Conservation (phyloP, 768 basidiomycete species). For the Phaeotremella skinneri region DNA sequence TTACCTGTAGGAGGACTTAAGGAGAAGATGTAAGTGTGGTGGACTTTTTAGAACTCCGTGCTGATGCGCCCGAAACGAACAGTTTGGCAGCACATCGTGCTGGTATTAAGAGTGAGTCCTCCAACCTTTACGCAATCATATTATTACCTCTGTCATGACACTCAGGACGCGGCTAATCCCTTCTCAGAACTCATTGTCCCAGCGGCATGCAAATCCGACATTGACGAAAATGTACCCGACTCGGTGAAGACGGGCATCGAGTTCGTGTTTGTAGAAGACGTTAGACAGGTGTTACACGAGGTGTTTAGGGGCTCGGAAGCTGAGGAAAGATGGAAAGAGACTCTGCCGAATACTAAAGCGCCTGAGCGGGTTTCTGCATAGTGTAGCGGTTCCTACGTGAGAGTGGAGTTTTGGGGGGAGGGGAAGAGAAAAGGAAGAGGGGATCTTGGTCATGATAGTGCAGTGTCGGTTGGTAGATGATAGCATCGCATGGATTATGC, state of each 20-base stretch:
- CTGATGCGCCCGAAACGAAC: constrained; percentile 12
- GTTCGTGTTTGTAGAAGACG: constrained; percentile 93
- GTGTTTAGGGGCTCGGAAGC: constrained; percentile 69
- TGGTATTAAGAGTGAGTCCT: constrained; percentile 73
- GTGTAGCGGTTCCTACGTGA: not conserved
- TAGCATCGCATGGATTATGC: not conserved
- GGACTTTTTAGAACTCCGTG: not conserved
- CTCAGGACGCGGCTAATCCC: constrained; percentile 5
- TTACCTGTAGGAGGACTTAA: constrained; percentile 93
- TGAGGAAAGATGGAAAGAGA: constrained; percentile 68
- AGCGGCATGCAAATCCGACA: constrained; percentile 79
- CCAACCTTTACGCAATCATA: constrained; percentile 51
- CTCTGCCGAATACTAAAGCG: constrained; percentile 52
- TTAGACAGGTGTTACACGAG: constrained; percentile 81
- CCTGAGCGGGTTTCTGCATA: constrained; percentile 28
- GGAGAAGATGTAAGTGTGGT: constrained; percentile 51
- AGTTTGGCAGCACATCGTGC: constrained; percentile 95
- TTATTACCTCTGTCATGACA: constrained; percentile 57
- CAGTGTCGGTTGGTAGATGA: too few species aligned
- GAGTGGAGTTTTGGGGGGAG: too few species aligned
- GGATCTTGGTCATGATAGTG: too few species aligned
- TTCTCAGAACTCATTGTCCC: constrained; percentile 52
- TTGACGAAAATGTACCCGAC: constrained; percentile 94
- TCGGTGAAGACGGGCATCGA: constrained; percentile 93
- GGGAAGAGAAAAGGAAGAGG: too few species aligned